A percentile compares a stretch with the other conserved stretches of the same genome.
phyloP scores from a whole-genome alignment of 2,329 filamentous ascomycete genomes.

The Curvularia sp. region DNA sequence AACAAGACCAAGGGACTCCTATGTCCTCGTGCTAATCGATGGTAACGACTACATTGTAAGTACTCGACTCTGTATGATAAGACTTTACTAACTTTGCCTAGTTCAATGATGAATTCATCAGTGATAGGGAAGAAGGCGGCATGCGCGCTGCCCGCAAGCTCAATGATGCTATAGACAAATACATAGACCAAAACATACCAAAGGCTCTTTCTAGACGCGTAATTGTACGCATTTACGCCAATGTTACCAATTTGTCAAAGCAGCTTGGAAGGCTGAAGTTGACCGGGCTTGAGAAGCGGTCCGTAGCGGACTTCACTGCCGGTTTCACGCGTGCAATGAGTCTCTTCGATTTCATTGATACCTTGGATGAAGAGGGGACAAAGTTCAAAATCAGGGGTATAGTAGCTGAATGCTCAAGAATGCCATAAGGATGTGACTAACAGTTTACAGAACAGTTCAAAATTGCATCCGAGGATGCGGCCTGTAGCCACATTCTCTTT shows the following conservation, averaged over 20 bases:
- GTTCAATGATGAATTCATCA: conserved; percentile 60
- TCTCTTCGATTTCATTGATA: conserved; percentile 68
- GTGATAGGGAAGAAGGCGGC: conserved; percentile 61
- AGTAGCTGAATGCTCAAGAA: neutral
- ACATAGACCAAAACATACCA: conserved; percentile 30
- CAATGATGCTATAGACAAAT: conserved; percentile 58
- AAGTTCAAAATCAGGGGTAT: conserved; percentile 66
- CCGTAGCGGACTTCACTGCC: conserved; percentile 62
- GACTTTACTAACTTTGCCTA: conserved; percentile 14
- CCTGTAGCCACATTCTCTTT: conserved; percentile 70
- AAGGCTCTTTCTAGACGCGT: conserved; percentile 59
- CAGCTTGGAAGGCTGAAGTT: conserved; percentile 58
- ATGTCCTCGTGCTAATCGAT: conserved; percentile 67
- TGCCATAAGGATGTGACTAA: conserved; percentile 11
- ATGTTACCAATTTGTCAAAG: conserved; percentile 62
- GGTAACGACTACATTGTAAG: conserved; percentile 64
- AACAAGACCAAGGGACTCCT: conserved; percentile 56
- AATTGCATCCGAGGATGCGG: conserved; percentile 37
- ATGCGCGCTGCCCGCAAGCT: conserved; percentile 62
- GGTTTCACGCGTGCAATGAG: conserved; percentile 65
- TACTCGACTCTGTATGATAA: neutral
- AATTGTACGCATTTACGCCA: conserved; percentile 64
- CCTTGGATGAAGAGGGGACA: conserved; percentile 65
- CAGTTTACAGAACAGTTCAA: conserved; percentile 19
- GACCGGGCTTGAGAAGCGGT: conserved; percentile 62